A percentile compares a stretch with the other conserved stretches of the same genome.
phyloP scores from a whole-genome alignment of 768 basidiomycete species.

The Xanthoconium stramineum region DNA sequence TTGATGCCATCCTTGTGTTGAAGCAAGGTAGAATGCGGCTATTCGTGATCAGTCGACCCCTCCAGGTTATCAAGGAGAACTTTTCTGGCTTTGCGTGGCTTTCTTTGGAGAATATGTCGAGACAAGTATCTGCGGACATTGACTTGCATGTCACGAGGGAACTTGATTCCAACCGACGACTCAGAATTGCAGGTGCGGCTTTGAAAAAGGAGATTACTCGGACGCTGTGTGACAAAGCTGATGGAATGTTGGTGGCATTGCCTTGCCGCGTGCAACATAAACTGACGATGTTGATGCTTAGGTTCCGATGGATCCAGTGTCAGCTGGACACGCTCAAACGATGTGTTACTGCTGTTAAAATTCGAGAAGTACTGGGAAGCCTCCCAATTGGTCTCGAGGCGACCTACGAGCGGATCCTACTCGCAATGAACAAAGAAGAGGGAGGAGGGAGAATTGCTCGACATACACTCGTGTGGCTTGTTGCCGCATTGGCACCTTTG shows the following conservation, averaged over 20 bases:
- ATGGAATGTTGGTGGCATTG: background rate
- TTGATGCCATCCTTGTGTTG: background rate
- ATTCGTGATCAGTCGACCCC: background rate
- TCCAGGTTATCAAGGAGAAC: no score
- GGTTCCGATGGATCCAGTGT: conserved; percentile 21
- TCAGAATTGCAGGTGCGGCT: background rate
- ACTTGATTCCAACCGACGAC: background rate
- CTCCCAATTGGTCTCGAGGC: conserved; percentile 8
- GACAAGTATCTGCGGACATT: background rate
- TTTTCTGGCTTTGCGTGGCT: background rate
- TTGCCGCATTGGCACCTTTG: conserved; percentile 2
- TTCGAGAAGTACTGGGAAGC: conserved; percentile 1
- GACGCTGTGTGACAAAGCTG: background rate
- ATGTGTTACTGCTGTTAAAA: background rate
- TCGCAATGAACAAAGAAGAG: background rate
- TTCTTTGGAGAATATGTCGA: background rate
- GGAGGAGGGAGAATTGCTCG: background rate
- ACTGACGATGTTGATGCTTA: background rate
- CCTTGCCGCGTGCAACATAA: no score
- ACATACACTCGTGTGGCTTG: conserved; percentile 6
- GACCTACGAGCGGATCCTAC: conserved; percentile 9
- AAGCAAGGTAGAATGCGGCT: background rate
- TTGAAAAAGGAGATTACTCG: background rate
- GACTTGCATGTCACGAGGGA: background rate
- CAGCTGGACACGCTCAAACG: conserved; percentile 8